Conservation (phyloP, 2,329 filamentous ascomycete genomes). For the Lecanosticta acicola region DNA sequence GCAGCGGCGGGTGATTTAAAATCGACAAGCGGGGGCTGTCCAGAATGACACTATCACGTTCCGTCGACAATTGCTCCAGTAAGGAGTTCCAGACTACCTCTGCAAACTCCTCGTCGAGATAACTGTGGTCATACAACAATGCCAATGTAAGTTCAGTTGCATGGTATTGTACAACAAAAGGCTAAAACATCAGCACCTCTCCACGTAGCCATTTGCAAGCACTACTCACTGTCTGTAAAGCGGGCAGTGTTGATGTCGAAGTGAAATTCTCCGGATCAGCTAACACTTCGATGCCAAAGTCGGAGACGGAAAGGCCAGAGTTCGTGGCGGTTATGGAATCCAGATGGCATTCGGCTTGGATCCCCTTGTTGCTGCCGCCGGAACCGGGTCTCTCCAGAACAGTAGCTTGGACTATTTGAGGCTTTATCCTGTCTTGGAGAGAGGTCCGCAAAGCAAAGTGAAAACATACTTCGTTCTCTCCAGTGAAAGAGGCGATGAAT, state of each 20-base stretch:
- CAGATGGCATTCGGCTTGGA: not conserved
- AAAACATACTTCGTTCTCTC: slow-evolving; percentile 12
- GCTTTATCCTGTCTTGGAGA: not conserved
- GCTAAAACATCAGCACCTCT: not conserved
- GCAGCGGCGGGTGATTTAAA: slow-evolving; percentile 12
- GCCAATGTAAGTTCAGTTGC: slow-evolving; percentile 6
- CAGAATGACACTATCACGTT: not conserved
- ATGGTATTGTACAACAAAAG: slow-evolving; percentile 14
- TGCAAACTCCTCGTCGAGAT: slow-evolving; percentile 8
- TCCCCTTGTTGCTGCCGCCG: not conserved
- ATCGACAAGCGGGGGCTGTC: slow-evolving; percentile 3
- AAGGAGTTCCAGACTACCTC: slow-evolving; percentile 5
- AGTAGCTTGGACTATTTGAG: slow-evolving; percentile 8
- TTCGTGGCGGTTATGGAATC: not conserved
- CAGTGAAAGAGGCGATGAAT: slow-evolving; percentile 12
- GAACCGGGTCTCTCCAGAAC: not conserved
- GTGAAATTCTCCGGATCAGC: slow-evolving; percentile 11
- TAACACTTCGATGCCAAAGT: slow-evolving; percentile 12
- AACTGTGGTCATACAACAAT: slow-evolving; percentile 6
- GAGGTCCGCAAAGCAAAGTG: slow-evolving; percentile 8
- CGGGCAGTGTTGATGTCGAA: not conserved
- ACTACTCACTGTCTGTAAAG: slow-evolving; percentile 7
- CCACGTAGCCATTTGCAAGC: not conserved
- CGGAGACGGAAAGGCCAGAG: not conserved
- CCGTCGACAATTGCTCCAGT: slow-evolving; percentile 5